Conservation (phyloP, 352 stramenopile genomes). For the Pilasporangium apinafurcum region DNA sequence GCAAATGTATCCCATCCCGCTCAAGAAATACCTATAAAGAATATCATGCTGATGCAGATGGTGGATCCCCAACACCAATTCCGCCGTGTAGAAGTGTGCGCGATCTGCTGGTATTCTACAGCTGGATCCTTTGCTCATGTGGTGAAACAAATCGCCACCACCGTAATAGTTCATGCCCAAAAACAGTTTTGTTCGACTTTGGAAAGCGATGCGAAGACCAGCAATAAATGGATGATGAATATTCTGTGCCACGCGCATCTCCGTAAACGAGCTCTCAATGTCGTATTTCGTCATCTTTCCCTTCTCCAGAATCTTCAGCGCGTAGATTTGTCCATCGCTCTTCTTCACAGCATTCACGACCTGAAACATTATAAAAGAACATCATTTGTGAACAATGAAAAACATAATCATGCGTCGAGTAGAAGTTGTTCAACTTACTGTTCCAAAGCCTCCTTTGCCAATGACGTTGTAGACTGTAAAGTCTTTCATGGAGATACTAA, state of each 20-base stretch:
- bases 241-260: constrained; percentile 86
- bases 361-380: constrained; percentile 8
- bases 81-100: constrained; percentile 90
- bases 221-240: constrained; percentile 88
- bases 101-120: constrained; percentile 77
- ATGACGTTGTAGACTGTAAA: constrained; percentile 90
- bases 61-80: constrained; percentile 90
- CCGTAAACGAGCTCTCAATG: constrained; percentile 84
- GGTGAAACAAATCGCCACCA: constrained; percentile 81
- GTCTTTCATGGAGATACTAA: constrained; percentile 87
- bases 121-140: constrained; percentile 87
- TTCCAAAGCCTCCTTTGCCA: constrained; percentile 83
- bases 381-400: not conserved
- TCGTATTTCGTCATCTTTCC: constrained; percentile 88
- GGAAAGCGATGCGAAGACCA: constrained; percentile 81
- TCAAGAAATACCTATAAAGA: constrained; percentile 72
- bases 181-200: constrained; percentile 83
- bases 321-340: constrained; percentile 86
- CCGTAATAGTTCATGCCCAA: constrained; percentile 87
- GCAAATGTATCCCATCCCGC: not conserved
- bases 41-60: constrained; percentile 93
- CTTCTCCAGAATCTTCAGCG: constrained; percentile 89
- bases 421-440: too few relatives aligned
- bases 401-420: not conserved
- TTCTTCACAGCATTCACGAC: constrained; percentile 89